phyloP scores from a whole-genome alignment of 345 rosid genomes.

The Lepidium africanum region DNA sequence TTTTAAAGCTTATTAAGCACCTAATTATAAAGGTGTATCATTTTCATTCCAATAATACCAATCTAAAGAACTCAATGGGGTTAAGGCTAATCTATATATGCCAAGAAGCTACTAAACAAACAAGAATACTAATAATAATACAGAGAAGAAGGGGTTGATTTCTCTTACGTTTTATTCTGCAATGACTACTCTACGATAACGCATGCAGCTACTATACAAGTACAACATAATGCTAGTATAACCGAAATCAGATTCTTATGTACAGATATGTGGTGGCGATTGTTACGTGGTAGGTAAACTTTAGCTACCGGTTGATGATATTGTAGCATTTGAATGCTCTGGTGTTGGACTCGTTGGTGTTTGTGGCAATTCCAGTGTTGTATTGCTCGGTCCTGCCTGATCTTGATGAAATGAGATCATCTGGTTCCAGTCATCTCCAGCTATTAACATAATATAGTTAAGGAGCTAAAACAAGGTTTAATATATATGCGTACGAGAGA shows the following conservation, averaged over 20 bases:
- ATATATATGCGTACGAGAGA: neutral
- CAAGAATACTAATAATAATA: neutral
- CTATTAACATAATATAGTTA: constrained; percentile 7
- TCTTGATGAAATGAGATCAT: constrained; percentile 13
- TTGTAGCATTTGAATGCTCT: neutral
- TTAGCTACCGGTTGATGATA: constrained; percentile 27
- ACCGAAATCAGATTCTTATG: constrained; percentile 13
- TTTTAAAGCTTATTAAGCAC: neutral
- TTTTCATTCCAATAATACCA: neutral
- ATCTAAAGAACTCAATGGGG: neutral
- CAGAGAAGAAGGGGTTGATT: constrained; percentile 10
- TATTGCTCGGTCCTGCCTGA: constrained; percentile 19
- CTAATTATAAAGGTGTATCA: neutral
- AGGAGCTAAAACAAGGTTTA: neutral
- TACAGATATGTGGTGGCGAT: constrained; percentile 10
- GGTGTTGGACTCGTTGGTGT: constrained; percentile 18
- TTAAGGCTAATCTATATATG: constrained; percentile 12
- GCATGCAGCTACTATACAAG: constrained; percentile 26
- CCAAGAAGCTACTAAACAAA: neutral
- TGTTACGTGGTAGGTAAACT: neutral
- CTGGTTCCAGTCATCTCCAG: constrained; percentile 19
- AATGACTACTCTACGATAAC: constrained; percentile 13
- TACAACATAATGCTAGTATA: constrained; percentile 13
- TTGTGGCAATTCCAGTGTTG: constrained; percentile 8
- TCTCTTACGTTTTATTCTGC: constrained; percentile 21